phyloP scores from a whole-genome alignment of 257 asterid genomes.

The Asclepias syriaca region DNA sequence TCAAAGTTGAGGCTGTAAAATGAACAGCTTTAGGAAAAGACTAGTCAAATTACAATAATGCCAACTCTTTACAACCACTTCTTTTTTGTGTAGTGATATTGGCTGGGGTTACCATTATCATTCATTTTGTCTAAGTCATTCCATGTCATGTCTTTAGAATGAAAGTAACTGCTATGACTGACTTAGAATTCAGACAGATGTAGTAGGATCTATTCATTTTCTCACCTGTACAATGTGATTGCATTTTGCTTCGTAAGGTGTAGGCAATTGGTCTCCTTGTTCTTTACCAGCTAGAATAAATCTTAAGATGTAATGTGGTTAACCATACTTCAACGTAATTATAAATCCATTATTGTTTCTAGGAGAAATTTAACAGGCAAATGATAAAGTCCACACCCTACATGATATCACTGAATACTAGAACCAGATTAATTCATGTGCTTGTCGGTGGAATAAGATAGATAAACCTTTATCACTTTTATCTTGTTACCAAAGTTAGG shows the following conservation, averaged over 20 bases:
- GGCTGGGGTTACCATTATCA: background rate
- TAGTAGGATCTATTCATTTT: background rate
- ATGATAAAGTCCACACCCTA: background rate
- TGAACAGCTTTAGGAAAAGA: background rate
- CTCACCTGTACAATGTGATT: background rate
- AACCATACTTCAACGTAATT: too few relatives aligned
- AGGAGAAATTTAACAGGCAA: background rate
- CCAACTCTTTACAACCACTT: constrained; percentile 1
- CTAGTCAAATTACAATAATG: background rate
- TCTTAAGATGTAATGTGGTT: background rate
- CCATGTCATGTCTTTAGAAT: background rate
- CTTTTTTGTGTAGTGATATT: background rate
- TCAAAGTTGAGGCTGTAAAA: constrained; percentile 8
- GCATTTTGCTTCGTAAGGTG: background rate
- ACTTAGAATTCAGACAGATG: background rate
- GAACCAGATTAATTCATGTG: background rate
- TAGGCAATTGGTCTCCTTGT: background rate
- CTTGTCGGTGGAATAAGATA: background rate
- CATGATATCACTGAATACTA: background rate
- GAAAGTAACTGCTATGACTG: background rate
- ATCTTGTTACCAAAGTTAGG: background rate
- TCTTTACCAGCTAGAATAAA: background rate
- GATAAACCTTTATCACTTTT: background rate
- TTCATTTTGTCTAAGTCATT: background rate
- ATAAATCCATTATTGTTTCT: background rate